Evolutionary conservation across 306 rosid species (phyloP), one percentile per base, ranked within the genome.

Genomic region (Calophaca sinica): DNA sequence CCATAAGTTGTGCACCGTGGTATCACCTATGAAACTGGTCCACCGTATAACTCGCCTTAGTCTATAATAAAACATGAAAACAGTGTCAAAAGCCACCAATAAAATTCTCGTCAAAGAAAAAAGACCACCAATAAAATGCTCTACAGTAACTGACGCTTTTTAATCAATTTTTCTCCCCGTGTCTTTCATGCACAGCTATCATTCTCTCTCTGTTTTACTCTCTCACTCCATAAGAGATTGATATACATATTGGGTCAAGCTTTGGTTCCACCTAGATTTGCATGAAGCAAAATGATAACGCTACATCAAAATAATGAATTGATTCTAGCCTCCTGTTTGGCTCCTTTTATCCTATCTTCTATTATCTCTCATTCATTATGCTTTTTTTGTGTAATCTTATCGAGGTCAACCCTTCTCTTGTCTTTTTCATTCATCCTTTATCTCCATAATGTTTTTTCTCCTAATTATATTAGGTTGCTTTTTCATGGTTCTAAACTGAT

Each of bases 341-440:
- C 28, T 60, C 4, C 8, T 11, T 60, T 60, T 60, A 33, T 60
- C 14, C 45, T 35, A 60, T 60, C 3, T 60, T 35, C 45, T 60
- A 13, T 36, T 13, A 60, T 60, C 45, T 60, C 45, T 60, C 66
- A 60, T 60, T 60, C 26, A 60, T 60, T 38, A 38, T 38, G 5
- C 8, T 35, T 60, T 60, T 32, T 32, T 60, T 33, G 29, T 60
- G 46, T n/a, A 60, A 12, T 35, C 11, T 12, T n/a, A 38, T 60
- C 26, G 26, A 35, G 66, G 66, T 60, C 66, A 60, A 60, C 46
- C 66, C 66, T 35, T 35, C 10, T 60, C 66, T n/a, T 60, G 66
- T 60, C 66, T 60, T 33, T 35, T 33, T 7, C 46, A 60, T 35
- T 60, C 26, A 33, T 36, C 20, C 66, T 60, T 5, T 35, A 60